Conservation (phyloP, 208 protist species). For the Crithidia sp. region DNA sequence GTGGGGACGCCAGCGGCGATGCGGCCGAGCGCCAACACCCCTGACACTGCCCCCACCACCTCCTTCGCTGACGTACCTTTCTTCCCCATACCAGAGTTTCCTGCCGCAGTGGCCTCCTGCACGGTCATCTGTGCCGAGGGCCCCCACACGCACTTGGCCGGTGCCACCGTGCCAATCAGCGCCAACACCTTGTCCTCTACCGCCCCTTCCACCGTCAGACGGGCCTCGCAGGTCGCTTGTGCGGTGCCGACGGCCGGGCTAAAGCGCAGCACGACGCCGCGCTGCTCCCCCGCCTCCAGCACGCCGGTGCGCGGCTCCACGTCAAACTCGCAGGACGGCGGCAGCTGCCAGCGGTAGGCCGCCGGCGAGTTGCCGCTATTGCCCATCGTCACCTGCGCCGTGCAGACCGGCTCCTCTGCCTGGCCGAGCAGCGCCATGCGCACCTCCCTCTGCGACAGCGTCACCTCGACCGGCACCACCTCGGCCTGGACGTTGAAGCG, state of each 20-base stretch:
- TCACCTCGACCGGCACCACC: conserved; percentile 91
- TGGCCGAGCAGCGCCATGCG: conserved; percentile 78
- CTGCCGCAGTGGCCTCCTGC: neutral
- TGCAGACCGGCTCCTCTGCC: conserved; percentile 73
- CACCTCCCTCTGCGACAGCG: conserved; percentile 83
- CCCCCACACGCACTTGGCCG: conserved; percentile 69
- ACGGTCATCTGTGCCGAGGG: conserved; percentile 6
- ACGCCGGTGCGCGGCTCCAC: conserved; percentile 64
- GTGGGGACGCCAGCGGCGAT: conserved; percentile 73
- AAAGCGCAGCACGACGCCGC: conserved; percentile 71
- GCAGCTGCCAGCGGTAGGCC: conserved; percentile 73
- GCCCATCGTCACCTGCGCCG: conserved; percentile 58
- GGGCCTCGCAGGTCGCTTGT: conserved; percentile 43
- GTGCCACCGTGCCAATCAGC: conserved; percentile 68
- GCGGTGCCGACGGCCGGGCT: conserved; percentile 55
- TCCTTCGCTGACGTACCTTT: too few species aligned
- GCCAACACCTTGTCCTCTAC: conserved; percentile 56
- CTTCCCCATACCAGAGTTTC: too few species aligned
- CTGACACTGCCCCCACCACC: conserved; percentile 24
- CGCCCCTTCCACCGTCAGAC: conserved; percentile 81
- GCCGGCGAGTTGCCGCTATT: conserved; percentile 89
- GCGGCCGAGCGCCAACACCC: conserved; percentile 68
- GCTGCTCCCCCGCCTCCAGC: conserved; percentile 70
- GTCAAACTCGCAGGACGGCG: conserved; percentile 58
- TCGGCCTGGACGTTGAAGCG: conserved; percentile 90